Base-by-base conservation (phyloP, 345 rosid species). In the Xanthoceras sorbifolium region DNA sequence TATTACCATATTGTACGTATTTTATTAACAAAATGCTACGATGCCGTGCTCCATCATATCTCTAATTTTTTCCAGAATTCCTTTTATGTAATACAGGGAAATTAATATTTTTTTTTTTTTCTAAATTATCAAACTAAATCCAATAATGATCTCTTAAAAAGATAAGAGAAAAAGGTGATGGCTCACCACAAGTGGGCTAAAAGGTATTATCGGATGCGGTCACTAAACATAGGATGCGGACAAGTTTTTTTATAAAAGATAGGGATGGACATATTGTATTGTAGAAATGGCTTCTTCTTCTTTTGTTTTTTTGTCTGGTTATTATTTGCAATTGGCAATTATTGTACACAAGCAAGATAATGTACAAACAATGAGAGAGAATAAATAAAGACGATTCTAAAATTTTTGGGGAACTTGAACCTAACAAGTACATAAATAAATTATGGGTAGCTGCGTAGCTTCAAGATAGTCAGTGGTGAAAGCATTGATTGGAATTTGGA, bases 261-360 rank as follows among this genome's bases (percentile, higher is more conserved):
- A 38, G 69, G 36, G 50, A 42, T 69, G 80, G 80, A 69, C 75
- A 70, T 57, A 23, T 44, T 57, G 34, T 60, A 25, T 46, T 44
- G 36, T 46, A 23, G 32, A 5, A 69, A 48, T 26, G 66, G 25
- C 32, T 36, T 40, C 1, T 6, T 0, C 6, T 32, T 12, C 0
- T 18, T 20, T 3, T 7, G 6, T 1, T 36, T 36, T 7, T 57
- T 57, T 69, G 61, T 73, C 9, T 60, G 32, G 38, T 59, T 72
- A 59, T 17, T 23, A 59, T 25, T 23, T 28, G 32, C 67, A 60
- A 59, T 25, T 23, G 18, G 32, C 67, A 60, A 72, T 72, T 25
- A 40, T 61, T 61, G 57, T 15, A 31, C 20, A 36, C 15, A n/a
- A n/a, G 20, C 50, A 17, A 22, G 1, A 34, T 55, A 22, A 11